Evolutionary conservation across 1,139 yeast genomes (phyloP), one percentile per base, ranked within the genome.

Genomic region (Debaryomyces robertsiae): DNA sequence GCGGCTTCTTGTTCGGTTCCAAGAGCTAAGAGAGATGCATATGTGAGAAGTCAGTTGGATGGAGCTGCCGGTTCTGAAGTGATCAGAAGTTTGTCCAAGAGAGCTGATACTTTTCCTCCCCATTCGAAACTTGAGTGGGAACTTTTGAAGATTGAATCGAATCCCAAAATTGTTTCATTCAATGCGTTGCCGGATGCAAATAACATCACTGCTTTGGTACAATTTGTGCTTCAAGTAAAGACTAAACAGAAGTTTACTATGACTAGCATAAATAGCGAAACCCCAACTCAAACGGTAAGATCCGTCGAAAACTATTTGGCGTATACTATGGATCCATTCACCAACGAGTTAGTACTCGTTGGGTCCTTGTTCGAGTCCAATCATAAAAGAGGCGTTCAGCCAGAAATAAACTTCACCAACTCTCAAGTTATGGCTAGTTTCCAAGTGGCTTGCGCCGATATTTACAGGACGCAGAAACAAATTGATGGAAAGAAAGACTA

Each of bases 331-430:
- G 88, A 90, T 58, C 86, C 95, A 10, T 77, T 79, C 48, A 75
- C 82, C 23, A 76, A 82, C 42, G 81, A 82, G 42, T 69, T 84
- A 45, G 75, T 76, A 22, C 69, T 89, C 47, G 88, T 88, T 24
- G 97, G 97, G 11, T 79, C 94, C 9, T 71, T 89, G 11, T 90
- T 90, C 57, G 95, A 88, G 55, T 78, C 82, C 25, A 81, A 70
- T 50, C 67, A 65, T 46, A 48, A 57, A 31, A 60, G 76, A 50
- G 67, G 67, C 7, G 50, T 65, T 37, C 64, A 60, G 45, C 67
- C 69, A 5, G 70, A 65, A 30, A 47, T 58, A 24, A 54, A 57
- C 40, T 49, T 53, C 34, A 49, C 50, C 35, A 58, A 61, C 36
- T 48, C 62, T 10, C 52, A 52, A 42, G 45, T 49, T 7, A 56